These are phyloP conservation scores for Claviceps sp. DNA, from an alignment of 2,329 filamentous ascomycete genomes.

Conservation along the genomic window DNA sequence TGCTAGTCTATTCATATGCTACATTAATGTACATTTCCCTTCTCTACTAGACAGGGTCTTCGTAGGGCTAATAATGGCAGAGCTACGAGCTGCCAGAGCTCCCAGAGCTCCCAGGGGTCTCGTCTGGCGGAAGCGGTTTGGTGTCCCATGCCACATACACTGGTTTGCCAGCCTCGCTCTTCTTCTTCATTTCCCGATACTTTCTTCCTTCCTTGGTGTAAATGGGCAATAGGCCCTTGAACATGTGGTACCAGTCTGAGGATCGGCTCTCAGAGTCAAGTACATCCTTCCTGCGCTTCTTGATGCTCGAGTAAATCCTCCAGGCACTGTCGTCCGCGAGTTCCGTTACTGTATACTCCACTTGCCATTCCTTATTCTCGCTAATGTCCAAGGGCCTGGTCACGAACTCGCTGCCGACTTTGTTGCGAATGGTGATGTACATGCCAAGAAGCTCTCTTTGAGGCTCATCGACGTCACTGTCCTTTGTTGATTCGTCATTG, in stretches of 20 bases:
- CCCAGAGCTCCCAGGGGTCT: background rate
- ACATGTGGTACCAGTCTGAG: conserved; percentile 33
- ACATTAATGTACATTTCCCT: no score
- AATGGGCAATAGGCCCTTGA: conserved; percentile 24
- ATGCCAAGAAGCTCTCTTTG: conserved; percentile 45
- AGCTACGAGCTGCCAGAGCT: background rate
- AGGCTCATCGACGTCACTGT: background rate
- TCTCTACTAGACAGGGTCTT: no score
- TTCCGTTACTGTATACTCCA: conserved; percentile 69
- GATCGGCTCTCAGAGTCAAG: conserved; percentile 28
- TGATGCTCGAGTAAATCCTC: conserved; percentile 41
- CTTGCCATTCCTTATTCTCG: conserved; percentile 41
- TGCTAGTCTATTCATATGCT: no score
- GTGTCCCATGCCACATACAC: conserved; percentile 33
- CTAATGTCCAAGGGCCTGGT: conserved; percentile 40
- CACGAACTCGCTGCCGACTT: conserved; percentile 52
- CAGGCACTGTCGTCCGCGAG: conserved; percentile 31
- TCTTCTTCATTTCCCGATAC: conserved; percentile 43
- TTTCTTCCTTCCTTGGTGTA: conserved; percentile 39
- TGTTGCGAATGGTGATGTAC: conserved; percentile 59
- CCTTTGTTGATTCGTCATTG: background rate
- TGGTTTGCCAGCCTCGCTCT: conserved; percentile 32
- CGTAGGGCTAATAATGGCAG: no score
- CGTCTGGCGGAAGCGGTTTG: conserved; percentile 12
- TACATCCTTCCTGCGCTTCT: conserved; percentile 38